Evolutionary conservation across 306 rosid genomes (phyloP).

Genomic region (Astragalus membranaceus): DNA sequence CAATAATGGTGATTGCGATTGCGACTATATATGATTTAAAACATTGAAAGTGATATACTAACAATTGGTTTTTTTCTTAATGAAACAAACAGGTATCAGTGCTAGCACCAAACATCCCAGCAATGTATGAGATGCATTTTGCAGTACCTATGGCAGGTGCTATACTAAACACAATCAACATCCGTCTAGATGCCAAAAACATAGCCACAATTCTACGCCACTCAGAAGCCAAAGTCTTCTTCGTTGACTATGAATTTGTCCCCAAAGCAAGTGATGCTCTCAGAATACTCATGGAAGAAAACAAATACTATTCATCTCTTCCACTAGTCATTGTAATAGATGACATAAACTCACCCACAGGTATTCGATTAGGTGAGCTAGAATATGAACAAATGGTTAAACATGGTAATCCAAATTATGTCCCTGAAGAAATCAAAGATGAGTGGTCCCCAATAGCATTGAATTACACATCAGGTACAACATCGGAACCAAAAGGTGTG

Average conservation of each 20-base stretch:
- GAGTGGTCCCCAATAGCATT: conserved; percentile 76
- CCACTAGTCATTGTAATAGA: conserved; percentile 76
- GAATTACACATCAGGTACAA: conserved; percentile 91
- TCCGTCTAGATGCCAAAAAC: conserved; percentile 62
- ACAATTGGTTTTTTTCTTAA: neutral
- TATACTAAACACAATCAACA: conserved; percentile 70
- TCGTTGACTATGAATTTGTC: conserved; percentile 66
- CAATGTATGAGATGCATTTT: conserved; percentile 95
- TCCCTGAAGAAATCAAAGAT: conserved; percentile 23
- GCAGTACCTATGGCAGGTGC: conserved; percentile 96
- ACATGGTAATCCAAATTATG: conserved; percentile 36
- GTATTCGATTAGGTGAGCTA: conserved; percentile 54
- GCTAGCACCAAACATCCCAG: conserved; percentile 86
- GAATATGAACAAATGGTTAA: conserved; percentile 65
- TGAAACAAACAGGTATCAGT: conserved; percentile 57
- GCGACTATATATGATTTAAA: no score
- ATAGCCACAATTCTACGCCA: conserved; percentile 70
- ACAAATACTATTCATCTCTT: conserved; percentile 18
- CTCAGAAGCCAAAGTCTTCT: conserved; percentile 68
- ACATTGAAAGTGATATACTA: no score
- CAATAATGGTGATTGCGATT: no score
- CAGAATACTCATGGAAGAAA: conserved; percentile 19
- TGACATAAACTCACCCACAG: conserved; percentile 68
- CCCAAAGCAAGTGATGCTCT: conserved; percentile 53
- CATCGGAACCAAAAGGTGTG: conserved; percentile 84